Conservation (phyloP, 83 land plant genomes). For the Picea abies region DNA sequence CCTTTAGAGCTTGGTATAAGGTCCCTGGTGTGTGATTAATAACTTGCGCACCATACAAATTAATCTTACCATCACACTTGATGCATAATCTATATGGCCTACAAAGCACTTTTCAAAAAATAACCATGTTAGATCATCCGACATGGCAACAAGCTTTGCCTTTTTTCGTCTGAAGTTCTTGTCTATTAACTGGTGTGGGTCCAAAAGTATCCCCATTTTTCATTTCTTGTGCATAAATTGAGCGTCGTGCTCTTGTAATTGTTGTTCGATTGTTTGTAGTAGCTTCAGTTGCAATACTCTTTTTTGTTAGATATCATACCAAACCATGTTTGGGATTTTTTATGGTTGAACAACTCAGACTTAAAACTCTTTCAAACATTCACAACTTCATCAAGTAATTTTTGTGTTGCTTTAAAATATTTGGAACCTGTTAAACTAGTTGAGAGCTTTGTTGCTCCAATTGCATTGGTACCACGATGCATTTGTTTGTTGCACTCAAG, state of each 20-base stretch:
- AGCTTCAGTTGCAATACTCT: background rate
- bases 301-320: background rate
- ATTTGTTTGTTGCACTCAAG: background rate
- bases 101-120: too few relatives aligned
- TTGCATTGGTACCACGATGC: background rate
- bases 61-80: too few relatives aligned
- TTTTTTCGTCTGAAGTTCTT: constrained; percentile 30
- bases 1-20: too few relatives aligned
- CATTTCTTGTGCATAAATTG: background rate
- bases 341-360: constrained; percentile 8
- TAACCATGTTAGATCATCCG: constrained; percentile 18
- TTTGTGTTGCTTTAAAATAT: constrained; percentile 17
- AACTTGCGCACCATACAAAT: too few relatives aligned
- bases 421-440: constrained; percentile 4
- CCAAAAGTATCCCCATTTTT: background rate
- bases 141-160: constrained; percentile 28
- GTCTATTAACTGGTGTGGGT: constrained; percentile 15
- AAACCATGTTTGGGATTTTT: constrained; percentile 5
- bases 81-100: too few relatives aligned
- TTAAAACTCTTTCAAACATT: constrained; percentile 12
- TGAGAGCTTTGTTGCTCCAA: background rate
- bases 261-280: background rate
- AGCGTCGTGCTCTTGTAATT: background rate
- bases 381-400: constrained; percentile 20
- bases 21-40: too few relatives aligned